Conservation (phyloP, 805 yeast species). For the Sugiyamaella lignohabitans region DNA sequence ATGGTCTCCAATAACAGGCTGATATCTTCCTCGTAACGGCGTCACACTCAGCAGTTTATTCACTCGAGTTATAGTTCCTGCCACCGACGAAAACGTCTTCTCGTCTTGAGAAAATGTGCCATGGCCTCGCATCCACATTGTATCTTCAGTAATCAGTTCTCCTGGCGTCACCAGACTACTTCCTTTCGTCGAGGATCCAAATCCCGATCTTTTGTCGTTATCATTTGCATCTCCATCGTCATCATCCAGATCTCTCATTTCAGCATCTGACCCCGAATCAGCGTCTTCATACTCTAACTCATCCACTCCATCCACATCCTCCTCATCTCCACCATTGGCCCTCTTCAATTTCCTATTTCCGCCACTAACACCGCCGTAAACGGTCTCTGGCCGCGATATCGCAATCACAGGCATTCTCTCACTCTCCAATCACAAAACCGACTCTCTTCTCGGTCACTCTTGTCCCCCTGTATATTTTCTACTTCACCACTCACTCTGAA, state of each 20-base stretch:
- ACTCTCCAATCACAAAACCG: no score
- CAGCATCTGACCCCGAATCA: constrained; percentile 17
- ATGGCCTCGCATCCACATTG: constrained; percentile 98
- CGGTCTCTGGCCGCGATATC: constrained; percentile 4
- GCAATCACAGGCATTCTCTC: constrained; percentile 10
- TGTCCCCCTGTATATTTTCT: no score
- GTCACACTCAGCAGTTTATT: constrained; percentile 79
- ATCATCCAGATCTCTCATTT: constrained; percentile 10
- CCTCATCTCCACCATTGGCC: constrained; percentile 25
- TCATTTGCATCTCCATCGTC: background rate
- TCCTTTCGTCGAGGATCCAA: background rate
- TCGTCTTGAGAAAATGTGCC: constrained; percentile 81
- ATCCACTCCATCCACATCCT: constrained; percentile 24
- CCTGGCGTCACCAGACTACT: constrained; percentile 85
- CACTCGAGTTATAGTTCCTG: constrained; percentile 82
- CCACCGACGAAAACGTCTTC: constrained; percentile 81
- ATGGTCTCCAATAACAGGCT: constrained; percentile 96
- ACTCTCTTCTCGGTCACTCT: no score
- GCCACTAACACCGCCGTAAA: background rate
- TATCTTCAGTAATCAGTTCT: constrained; percentile 90
- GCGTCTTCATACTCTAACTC: constrained; percentile 26
- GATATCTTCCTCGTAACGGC: constrained; percentile 80
- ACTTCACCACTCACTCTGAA: no score
- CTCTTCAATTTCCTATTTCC: background rate
- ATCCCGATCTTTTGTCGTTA: background rate